phyloP scores from a whole-genome alignment of 768 basidiomycete genomes.

The Pholiota conissans region DNA sequence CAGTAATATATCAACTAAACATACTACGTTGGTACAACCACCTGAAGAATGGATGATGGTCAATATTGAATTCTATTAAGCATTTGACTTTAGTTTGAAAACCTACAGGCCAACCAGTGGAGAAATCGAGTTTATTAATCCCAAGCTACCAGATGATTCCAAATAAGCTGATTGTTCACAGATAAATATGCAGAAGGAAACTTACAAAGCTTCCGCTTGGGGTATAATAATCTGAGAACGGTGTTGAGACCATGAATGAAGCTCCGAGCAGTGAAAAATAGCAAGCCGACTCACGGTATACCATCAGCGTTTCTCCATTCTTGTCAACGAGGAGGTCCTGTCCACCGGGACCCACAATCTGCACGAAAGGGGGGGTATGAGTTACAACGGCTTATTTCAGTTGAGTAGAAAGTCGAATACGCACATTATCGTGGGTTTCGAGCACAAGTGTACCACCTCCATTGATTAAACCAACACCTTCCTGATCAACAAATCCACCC shows the following conservation, averaged over 20 bases:
- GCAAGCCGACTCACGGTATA: slow-evolving; percentile 41
- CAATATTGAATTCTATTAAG: too few species aligned
- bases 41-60: too few species aligned
- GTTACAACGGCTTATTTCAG: not conserved
- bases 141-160: slow-evolving; percentile 39
- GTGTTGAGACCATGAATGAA: not conserved
- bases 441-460: slow-evolving; percentile 55
- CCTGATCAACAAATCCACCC: slow-evolving; percentile 46
- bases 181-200: not conserved
- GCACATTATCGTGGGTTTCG: slow-evolving; percentile 38
- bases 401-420: slow-evolving; percentile 8
- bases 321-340: slow-evolving; percentile 45
- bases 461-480: slow-evolving; percentile 39
- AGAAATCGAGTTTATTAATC: slow-evolving; percentile 46
- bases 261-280: not conserved
- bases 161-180: too few species aligned
- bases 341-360: slow-evolving; percentile 55
- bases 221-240: slow-evolving; percentile 58
- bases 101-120: slow-evolving; percentile 47
- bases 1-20: too few species aligned
- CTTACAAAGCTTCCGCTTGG: slow-evolving; percentile 41
- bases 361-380: not conserved
- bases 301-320: slow-evolving; percentile 40
- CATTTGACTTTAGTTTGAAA: not conserved
- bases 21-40: too few species aligned